Conservation (phyloP, 768 basidiomycete species). For the Termitomyces sp. region DNA sequence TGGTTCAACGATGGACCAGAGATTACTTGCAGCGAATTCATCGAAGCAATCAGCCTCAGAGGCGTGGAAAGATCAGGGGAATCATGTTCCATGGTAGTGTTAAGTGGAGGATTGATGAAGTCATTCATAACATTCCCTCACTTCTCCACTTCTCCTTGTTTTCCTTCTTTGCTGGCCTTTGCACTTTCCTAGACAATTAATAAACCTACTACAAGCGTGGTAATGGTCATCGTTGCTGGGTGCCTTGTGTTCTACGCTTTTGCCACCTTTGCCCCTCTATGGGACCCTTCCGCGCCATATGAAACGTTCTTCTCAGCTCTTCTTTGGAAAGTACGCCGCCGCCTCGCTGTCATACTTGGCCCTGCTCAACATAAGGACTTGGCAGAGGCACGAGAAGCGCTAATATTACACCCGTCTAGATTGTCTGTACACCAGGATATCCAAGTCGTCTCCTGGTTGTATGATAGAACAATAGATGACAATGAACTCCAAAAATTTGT, state of each 20-base stretch:
- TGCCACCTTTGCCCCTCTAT: background rate
- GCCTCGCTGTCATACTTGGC: background rate
- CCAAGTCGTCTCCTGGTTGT: background rate
- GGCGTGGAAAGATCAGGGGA: background rate
- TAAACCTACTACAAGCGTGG: background rate
- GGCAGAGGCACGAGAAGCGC: background rate
- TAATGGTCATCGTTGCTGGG: background rate
- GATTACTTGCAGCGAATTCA: background rate
- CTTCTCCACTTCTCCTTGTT: constrained; percentile 2
- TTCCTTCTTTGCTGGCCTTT: constrained; percentile 3
- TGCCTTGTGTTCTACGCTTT: background rate
- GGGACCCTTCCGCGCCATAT: background rate
- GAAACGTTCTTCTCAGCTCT: constrained; percentile 1
- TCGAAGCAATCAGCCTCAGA: background rate
- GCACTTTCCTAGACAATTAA: background rate
- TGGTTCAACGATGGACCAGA: constrained; percentile 6
- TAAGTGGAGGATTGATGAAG: constrained; percentile 1
- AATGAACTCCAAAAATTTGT: background rate
- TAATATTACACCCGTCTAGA: background rate
- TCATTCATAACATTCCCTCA: background rate
- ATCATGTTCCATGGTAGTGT: background rate
- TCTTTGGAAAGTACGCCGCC: background rate
- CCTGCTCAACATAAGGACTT: background rate
- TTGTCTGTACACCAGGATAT: background rate
- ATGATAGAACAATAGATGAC: constrained; percentile 1